Percentiles rank a stretch among this genome's conserved stretches.
Evolutionary conservation across 148 eudicot species (phyloP).

Genomic region (Amaranthus cruentus): DNA sequence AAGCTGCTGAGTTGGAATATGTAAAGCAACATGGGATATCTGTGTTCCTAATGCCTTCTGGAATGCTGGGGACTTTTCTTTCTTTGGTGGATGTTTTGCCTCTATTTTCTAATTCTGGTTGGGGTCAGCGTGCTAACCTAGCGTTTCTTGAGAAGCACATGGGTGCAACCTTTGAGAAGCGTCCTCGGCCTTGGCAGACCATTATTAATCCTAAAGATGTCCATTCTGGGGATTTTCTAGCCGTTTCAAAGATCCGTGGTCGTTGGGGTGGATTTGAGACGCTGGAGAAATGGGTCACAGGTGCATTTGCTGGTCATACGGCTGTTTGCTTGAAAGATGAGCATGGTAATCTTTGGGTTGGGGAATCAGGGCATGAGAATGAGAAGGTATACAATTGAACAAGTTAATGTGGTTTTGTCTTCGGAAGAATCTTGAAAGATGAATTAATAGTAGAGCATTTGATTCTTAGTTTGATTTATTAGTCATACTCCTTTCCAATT

Average conservation of each 20-base stretch:
- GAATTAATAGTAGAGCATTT: not conserved
- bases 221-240: slow-evolving; percentile 94
- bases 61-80: slow-evolving; percentile 96
- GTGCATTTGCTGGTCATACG: slow-evolving; percentile 98
- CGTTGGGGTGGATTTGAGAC: slow-evolving; percentile 99
- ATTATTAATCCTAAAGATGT: slow-evolving; percentile 78
- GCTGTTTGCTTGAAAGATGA: slow-evolving; percentile 97
- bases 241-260: slow-evolving; percentile 95
- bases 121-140: slow-evolving; percentile 88
- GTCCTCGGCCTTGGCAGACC: slow-evolving; percentile 70
- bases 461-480: slow-evolving; percentile 5
- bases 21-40: slow-evolving; percentile 97
- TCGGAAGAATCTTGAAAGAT: not conserved
- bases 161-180: slow-evolving; percentile 89
- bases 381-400: slow-evolving; percentile 55
- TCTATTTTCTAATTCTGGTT: slow-evolving; percentile 74
- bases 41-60: slow-evolving; percentile 96
- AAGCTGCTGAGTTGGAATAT: slow-evolving; percentile 90
- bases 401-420: not conserved
- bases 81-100: slow-evolving; percentile 92
- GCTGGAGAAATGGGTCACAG: slow-evolving; percentile 98
- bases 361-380: slow-evolving; percentile 98
- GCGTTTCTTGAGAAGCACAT: slow-evolving; percentile 87
- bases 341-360: slow-evolving; percentile 87
- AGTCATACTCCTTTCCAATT: slow-evolving; percentile 14